These are phyloP conservation scores for Calocera cornea DNA, from an alignment of 768 basidiomycete genomes.

Conservation along the genomic window DNA sequence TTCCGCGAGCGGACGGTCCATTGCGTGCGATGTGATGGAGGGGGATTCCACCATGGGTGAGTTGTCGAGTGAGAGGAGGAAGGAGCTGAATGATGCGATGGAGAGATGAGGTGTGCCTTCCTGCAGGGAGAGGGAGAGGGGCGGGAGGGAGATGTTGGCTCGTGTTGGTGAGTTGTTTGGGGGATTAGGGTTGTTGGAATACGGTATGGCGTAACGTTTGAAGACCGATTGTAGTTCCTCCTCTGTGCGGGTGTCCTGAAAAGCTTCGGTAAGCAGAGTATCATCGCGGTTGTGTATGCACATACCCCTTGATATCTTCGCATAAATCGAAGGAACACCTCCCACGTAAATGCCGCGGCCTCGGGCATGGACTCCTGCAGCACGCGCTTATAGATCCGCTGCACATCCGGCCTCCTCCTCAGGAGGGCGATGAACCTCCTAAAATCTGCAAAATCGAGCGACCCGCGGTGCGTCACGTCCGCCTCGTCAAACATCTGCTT, in stretches of 20 bases:
- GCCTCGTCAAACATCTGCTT: constrained; percentile 53
- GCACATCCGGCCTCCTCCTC: neutral
- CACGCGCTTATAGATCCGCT: neutral
- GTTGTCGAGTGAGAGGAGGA: constrained; percentile 72
- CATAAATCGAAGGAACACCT: constrained; percentile 21
- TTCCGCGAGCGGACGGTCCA: constrained; percentile 76
- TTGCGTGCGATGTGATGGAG: constrained; percentile 58
- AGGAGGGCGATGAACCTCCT: constrained; percentile 32
- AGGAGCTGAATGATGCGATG: constrained; percentile 44
- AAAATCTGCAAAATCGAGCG: constrained; percentile 61
- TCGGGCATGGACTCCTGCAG: neutral
- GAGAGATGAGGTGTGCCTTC: constrained; percentile 14
- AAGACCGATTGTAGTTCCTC: constrained; percentile 28
- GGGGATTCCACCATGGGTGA: constrained; percentile 28
- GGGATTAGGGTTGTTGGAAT: neutral
- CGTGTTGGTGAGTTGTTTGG: constrained; percentile 1
- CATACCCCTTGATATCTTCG: neutral
- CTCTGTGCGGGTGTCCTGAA: constrained; percentile 23
- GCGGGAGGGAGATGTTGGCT: neutral
- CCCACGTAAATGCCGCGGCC: constrained; percentile 33
- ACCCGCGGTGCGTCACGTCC: constrained; percentile 40
- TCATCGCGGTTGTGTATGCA: neutral
- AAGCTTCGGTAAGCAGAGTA: neutral
- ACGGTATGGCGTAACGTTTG: constrained; percentile 24
- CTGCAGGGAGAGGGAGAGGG: constrained; percentile 12